Evolutionary conservation across 306 rosid species (phyloP), one percentile per base, ranked within the genome.

Genomic region (Lathyrus oleraceus): DNA sequence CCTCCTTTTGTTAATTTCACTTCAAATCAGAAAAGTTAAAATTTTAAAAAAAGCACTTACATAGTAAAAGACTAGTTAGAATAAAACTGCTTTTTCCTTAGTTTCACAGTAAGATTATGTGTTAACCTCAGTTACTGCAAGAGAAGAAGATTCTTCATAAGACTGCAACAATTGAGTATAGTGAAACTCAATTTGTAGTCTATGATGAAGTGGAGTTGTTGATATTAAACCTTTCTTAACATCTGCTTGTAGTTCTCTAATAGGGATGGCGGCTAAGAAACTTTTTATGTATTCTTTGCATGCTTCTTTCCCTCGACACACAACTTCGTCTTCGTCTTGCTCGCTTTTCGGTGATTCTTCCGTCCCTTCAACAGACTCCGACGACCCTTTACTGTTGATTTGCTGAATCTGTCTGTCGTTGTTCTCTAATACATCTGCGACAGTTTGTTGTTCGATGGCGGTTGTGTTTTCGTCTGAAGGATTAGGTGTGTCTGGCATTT

Each of bases 231-330:
- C 99, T 77, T 89, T 95, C 85, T 86, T 95, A 10, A 95, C 86
- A 83, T 95, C 99, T 45, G 92, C 91, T 82, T 91, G 97, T 82
- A 95, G 53, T 75, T 95, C 97, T 82, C 99, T 85, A 27, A 95
- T 82, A 30, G 99, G 99, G 58, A 95, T 91, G 17, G 99, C 96
- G 62, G 99, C 99, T 88, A 95, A 81, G 87, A 95, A 95, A 83
- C 88, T 91, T 84, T 95, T 95, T 19, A 95, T 95, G 76, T 91
- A 95, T 82, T 95, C 95, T 76, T 89, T 95, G 86, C 99, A 95
- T 4, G 96, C 89, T 76, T 91, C 96, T 73, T 95, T 95, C 74
- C 99, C 99, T 47, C 69, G 74, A 78, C 92, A 91, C 16, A 91
- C 76, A 27, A 87, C 88, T 61, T 77, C 91, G 81, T 84, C 91